A percentile compares a stretch with the other conserved stretches of the same genome.
phyloP scores from a whole-genome alignment of 2,329 filamentous ascomycete genomes.

The Dactylonectria macrodidyma region DNA sequence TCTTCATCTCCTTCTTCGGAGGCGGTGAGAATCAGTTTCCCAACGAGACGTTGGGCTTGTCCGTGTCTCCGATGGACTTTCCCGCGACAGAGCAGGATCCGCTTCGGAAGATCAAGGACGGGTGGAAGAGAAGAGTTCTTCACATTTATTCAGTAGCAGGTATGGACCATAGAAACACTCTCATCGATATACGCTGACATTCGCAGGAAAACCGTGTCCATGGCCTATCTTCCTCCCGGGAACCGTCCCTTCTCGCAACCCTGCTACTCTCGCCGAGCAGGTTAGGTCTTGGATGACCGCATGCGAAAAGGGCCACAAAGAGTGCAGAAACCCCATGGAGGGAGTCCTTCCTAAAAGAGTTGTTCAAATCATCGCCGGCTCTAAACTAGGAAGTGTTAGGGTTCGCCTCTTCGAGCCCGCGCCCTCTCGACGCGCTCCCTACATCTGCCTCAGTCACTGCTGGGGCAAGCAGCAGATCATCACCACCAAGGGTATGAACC shows the following conservation, averaged over 20 bases:
- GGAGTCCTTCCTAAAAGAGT: slow-evolving; percentile 20
- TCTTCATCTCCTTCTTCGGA: slow-evolving; percentile 24
- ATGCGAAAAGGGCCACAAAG: slow-evolving; percentile 26
- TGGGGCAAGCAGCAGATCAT: slow-evolving; percentile 55
- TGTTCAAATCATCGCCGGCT: slow-evolving; percentile 24
- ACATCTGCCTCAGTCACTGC: slow-evolving; percentile 43
- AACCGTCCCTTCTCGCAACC: slow-evolving; percentile 6
- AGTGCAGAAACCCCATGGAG: slow-evolving; percentile 10
- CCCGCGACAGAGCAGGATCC: slow-evolving; percentile 21
- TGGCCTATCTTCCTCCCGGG: slow-evolving; percentile 21
- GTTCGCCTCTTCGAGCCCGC: slow-evolving; percentile 19
- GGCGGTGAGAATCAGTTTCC: slow-evolving; percentile 15
- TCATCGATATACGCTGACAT: too few species aligned
- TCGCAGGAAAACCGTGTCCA: slow-evolving; percentile 25
- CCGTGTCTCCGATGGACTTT: slow-evolving; percentile 27
- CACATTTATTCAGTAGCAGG: slow-evolving; percentile 26
- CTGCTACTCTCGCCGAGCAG: slow-evolving; percentile 13
- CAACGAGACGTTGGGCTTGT: slow-evolving; percentile 16
- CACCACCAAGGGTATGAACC: slow-evolving; percentile 33
- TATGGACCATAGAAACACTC: background rate
- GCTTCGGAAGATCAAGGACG: slow-evolving; percentile 14
- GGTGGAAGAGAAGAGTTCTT: slow-evolving; percentile 24
- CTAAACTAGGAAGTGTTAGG: slow-evolving; percentile 18
- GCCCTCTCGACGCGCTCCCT: slow-evolving; percentile 4
- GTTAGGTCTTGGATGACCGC: slow-evolving; percentile 26